These are phyloP conservation scores for Cornus kousa DNA, from an alignment of 148 eudicot species.

Conservation along the genomic window DNA sequence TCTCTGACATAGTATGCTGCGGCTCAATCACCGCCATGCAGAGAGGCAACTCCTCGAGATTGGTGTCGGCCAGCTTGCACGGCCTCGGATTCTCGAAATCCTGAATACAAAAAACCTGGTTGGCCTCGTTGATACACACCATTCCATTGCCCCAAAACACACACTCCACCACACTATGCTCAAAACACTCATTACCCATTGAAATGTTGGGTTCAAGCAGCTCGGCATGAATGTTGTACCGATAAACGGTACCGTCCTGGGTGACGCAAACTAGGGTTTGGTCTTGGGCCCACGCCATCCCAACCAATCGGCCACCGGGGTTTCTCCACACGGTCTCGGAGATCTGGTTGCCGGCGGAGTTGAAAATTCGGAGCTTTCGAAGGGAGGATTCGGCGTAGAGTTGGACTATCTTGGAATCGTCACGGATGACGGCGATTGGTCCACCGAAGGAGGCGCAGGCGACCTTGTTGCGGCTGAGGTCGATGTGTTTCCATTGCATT, in stretches of 20 bases:
- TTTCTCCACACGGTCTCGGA: constrained; percentile 83
- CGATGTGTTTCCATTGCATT: constrained; percentile 79
- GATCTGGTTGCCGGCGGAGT: constrained; percentile 68
- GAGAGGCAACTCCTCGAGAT: constrained; percentile 70
- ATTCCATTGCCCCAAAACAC: constrained; percentile 96
- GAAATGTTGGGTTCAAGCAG: constrained; percentile 45
- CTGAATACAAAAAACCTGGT: constrained; percentile 64
- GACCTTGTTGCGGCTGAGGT: constrained; percentile 84
- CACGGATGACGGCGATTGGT: constrained; percentile 90
- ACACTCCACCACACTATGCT: constrained; percentile 87
- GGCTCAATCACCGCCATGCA: constrained; percentile 94
- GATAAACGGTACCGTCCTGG: constrained; percentile 83
- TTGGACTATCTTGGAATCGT: constrained; percentile 96
- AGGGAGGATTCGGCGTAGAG: constrained; percentile 92
- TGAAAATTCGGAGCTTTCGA: constrained; percentile 87
- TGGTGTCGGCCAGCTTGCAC: constrained; percentile 63
- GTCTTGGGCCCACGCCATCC: constrained; percentile 86
- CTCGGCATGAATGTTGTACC: constrained; percentile 69
- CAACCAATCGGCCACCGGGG: constrained; percentile 81
- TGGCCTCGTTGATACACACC: constrained; percentile 84
- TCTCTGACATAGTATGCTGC: constrained; percentile 83
- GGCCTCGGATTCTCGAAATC: constrained; percentile 58
- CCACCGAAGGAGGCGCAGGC: constrained; percentile 92
- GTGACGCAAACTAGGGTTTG: constrained; percentile 76
- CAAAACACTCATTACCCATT: constrained; percentile 79